phyloP scores from a whole-genome alignment of 331 rosid genomes.

The Malus hybrid region DNA sequence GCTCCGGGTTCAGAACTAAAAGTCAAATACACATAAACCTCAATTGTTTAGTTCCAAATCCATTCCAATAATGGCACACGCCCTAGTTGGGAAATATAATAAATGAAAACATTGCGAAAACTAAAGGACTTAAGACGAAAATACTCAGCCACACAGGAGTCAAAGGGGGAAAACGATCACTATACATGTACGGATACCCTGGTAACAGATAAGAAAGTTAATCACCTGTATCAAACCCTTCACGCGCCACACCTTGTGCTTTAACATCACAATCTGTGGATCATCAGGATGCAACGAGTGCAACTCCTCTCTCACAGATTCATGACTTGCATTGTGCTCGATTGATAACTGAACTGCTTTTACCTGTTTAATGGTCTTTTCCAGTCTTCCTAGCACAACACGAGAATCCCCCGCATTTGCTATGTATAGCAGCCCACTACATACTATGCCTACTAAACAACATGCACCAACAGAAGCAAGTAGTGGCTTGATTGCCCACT shows the following conservation, averaged over 20 bases:
- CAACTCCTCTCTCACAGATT: constrained; percentile 85
- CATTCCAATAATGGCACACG: not conserved
- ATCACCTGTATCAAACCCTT: constrained; percentile 95
- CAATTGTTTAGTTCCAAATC: not conserved
- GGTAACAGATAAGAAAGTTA: not conserved
- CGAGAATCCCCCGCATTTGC: constrained; percentile 99
- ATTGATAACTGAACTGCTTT: constrained; percentile 83
- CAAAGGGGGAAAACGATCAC: not conserved
- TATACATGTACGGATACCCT: not conserved
- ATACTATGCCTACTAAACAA: constrained; percentile 75
- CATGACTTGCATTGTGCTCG: constrained; percentile 87
- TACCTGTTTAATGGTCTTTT: constrained; percentile 39
- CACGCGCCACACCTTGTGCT: constrained; percentile 97
- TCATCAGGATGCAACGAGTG: constrained; percentile 80
- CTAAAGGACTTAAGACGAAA: not conserved
- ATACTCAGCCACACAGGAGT: not conserved
- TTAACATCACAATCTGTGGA: constrained; percentile 82
- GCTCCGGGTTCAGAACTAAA: not conserved
- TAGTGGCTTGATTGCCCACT: constrained; percentile 68
- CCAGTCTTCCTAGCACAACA: constrained; percentile 73
- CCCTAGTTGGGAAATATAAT: not conserved
- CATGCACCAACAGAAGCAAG: constrained; percentile 93
- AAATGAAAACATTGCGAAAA: not conserved
- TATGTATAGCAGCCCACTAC: constrained; percentile 67
- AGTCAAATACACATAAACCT: not conserved